Evolutionary conservation across 768 basidiomycete species (phyloP).

Genomic region (Leccinum obscurum): DNA sequence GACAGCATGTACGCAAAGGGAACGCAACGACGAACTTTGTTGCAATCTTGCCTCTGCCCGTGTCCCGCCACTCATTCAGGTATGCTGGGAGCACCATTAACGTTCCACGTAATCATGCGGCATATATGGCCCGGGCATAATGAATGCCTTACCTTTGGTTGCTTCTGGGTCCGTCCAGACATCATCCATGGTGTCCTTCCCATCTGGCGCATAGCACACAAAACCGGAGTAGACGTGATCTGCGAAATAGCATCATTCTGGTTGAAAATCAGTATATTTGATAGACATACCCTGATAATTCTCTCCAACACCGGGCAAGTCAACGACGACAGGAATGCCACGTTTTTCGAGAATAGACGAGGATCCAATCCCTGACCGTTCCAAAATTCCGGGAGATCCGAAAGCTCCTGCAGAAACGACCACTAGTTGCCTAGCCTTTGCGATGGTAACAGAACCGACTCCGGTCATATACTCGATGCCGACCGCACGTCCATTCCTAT

Average conservation of each 20-base stretch:
- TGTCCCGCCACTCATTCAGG: not conserved
- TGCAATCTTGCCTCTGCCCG: not conserved
- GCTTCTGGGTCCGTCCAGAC: not conserved
- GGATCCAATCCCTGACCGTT: slow-evolving; percentile 10
- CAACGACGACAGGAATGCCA: not conserved
- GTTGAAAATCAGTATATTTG: not conserved
- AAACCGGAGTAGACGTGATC: not conserved
- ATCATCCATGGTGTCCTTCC: slow-evolving; percentile 1
- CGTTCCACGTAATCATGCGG: not conserved
- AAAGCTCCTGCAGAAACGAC: slow-evolving; percentile 8
- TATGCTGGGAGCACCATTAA: not conserved
- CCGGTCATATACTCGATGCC: slow-evolving; percentile 4
- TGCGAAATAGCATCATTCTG: not conserved
- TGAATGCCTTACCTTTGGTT: not conserved
- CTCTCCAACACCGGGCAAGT: slow-evolving; percentile 10
- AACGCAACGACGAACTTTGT: not conserved
- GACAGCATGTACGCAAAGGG: not conserved
- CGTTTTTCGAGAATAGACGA: not conserved
- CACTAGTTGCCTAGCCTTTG: slow-evolving; percentile 1
- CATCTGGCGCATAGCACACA: slow-evolving; percentile 1
- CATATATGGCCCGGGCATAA: not conserved
- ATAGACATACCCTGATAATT: slow-evolving; percentile 5
- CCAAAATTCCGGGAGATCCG: slow-evolving; percentile 8
- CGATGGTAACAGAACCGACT: not conserved
- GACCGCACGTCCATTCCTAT: not conserved